These are phyloP conservation scores for Neurospora sp. DNA, from an alignment of 495 filamentous ascomycete genomes.

Conservation along the genomic window DNA sequence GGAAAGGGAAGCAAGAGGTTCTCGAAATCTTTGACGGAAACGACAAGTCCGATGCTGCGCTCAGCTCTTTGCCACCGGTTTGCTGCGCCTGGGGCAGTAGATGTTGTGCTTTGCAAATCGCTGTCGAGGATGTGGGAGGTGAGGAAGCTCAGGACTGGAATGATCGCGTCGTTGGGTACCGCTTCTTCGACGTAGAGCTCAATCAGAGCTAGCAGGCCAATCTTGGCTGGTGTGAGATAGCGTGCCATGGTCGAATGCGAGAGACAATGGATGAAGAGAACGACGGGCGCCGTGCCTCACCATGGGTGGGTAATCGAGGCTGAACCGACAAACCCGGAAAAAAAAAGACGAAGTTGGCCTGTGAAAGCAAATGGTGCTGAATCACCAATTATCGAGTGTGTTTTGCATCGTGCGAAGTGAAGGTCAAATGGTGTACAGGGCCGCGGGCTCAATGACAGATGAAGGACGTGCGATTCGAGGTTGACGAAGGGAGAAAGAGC, in stretches of 20 bases:
- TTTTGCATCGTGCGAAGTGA: background rate
- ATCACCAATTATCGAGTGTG: background rate
- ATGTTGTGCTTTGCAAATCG: slow-evolving; percentile 9
- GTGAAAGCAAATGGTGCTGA: background rate
- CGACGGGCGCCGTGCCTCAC: background rate
- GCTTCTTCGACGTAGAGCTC: slow-evolving; percentile 66
- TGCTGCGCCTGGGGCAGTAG: slow-evolving; percentile 2
- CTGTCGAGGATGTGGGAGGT: slow-evolving; percentile 57
- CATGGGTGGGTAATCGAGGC: background rate
- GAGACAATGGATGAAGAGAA: background rate
- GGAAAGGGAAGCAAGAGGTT: slow-evolving; percentile 45
- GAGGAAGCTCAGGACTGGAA: slow-evolving; percentile 83
- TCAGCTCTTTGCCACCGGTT: slow-evolving; percentile 31
- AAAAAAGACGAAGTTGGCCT: background rate
- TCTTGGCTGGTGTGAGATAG: slow-evolving; percentile 76
- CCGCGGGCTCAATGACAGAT: background rate
- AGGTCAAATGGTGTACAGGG: background rate
- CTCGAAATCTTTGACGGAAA: slow-evolving; percentile 60
- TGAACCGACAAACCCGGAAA: background rate
- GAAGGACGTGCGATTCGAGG: background rate
- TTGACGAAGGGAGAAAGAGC: background rate
- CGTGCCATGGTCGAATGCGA: slow-evolving; percentile 47
- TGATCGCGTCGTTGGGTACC: slow-evolving; percentile 62
- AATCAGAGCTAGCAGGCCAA: slow-evolving; percentile 71
- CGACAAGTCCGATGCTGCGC: slow-evolving; percentile 37